These are phyloP conservation scores for Turritis glabra DNA, from an alignment of 345 rosid genomes.

Conservation along the genomic window DNA sequence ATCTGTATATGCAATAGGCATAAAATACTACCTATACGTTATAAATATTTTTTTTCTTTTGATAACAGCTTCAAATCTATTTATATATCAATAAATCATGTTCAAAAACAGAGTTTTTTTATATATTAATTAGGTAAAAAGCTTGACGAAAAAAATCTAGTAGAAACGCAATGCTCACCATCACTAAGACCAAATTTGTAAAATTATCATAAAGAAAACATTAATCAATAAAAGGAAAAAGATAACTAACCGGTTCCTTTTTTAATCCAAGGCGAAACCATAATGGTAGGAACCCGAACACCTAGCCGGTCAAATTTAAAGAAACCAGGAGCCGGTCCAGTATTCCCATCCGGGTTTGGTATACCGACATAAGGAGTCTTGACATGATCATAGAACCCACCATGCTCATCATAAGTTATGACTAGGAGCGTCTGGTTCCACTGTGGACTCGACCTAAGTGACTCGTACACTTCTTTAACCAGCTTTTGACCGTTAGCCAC, in stretches of 20 bases:
- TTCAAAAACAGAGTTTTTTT: not conserved
- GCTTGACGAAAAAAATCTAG: not conserved
- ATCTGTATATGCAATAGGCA: not conserved
- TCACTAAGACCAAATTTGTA: not conserved
- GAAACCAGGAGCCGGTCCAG: constrained; percentile 88
- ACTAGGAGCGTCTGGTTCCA: constrained; percentile 89
- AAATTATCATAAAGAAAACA: not conserved
- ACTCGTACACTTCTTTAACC: constrained; percentile 85
- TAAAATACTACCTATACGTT: not conserved
- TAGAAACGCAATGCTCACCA: not conserved
- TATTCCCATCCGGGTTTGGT: constrained; percentile 90
- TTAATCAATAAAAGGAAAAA: not conserved
- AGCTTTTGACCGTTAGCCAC: constrained; percentile 82
- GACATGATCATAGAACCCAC: constrained; percentile 95
- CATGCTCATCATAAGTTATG: constrained; percentile 94
- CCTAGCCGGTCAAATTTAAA: constrained; percentile 95
- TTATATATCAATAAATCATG: not conserved
- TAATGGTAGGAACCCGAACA: constrained; percentile 87
- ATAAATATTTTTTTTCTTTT: not conserved
- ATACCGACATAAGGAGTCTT: constrained; percentile 71
- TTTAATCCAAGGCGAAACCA: constrained; percentile 96
- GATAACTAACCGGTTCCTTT: constrained; percentile 76
- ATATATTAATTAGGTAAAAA: not conserved
- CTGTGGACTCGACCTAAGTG: constrained; percentile 83
- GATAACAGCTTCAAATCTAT: not conserved